Evolutionary conservation across 257 asterid genomes (phyloP).

Genomic region (Capsicum baccatum): DNA sequence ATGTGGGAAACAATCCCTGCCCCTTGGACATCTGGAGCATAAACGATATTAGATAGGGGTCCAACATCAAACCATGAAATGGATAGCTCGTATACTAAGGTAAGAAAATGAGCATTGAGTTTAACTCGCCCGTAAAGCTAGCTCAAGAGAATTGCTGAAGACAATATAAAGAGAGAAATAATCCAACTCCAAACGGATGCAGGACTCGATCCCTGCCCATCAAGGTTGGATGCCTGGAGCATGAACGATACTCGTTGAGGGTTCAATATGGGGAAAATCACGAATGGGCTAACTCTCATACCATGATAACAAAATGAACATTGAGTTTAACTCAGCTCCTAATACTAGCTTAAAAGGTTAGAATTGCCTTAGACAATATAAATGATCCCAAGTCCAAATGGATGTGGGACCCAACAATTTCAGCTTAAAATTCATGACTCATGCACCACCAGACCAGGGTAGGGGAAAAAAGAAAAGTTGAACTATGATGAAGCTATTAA

Average conservation of each 20-base stretch:
- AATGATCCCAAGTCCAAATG: neutral
- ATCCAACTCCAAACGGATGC: neutral
- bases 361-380: neutral
- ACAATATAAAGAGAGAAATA: no score
- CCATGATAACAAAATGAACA: neutral
- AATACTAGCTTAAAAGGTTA: neutral
- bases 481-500: slow-evolving; percentile 19
- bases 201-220: neutral
- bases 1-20: neutral
- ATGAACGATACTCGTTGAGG: neutral
- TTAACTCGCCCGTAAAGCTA: neutral
- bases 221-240: neutral
- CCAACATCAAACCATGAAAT: neutral
- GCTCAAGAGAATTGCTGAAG: no score
- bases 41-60: neutral
- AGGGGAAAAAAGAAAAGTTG: no score
- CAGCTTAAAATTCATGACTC: neutral
- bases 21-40: neutral
- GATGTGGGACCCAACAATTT: neutral
- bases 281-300: no score
- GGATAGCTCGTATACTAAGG: neutral
- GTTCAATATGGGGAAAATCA: neutral
- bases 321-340: neutral
- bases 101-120: neutral
- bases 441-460: slow-evolving; percentile 11